A percentile compares a stretch with the other conserved stretches of the same genome.
These are phyloP conservation scores for Pseudopyricularia javanii DNA, from an alignment of 2,329 filamentous ascomycete genomes.

Conservation along the genomic window DNA sequence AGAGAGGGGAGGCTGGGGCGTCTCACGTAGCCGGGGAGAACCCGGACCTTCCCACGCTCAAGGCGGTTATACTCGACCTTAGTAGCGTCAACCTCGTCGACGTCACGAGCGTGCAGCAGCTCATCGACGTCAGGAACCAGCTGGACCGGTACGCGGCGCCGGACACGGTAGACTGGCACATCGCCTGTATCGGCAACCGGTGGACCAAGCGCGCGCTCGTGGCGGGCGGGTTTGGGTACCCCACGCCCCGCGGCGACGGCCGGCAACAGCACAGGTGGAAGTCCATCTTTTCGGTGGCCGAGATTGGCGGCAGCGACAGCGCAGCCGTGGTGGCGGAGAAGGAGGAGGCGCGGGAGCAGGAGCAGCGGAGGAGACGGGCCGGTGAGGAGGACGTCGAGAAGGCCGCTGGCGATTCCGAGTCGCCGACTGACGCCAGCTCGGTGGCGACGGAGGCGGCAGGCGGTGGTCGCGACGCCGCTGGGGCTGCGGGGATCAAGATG, in stretches of 20 bases:
- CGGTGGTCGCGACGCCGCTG: not conserved
- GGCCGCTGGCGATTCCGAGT: not conserved
- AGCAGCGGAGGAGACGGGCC: slow-evolving; percentile 4
- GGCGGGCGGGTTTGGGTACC: slow-evolving; percentile 45
- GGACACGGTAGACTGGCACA: slow-evolving; percentile 36
- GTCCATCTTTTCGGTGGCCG: slow-evolving; percentile 88
- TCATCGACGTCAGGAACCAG: slow-evolving; percentile 41
- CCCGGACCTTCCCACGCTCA: slow-evolving; percentile 17
- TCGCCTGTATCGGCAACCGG: slow-evolving; percentile 39
- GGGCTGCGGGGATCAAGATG: not conserved
- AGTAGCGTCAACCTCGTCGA: slow-evolving; percentile 44
- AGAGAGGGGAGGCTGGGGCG: slow-evolving; percentile 7
- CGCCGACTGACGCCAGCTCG: not conserved
- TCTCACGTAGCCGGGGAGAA: slow-evolving; percentile 8
- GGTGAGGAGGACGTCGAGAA: not conserved
- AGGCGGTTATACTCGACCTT: slow-evolving; percentile 45
- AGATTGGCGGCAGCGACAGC: slow-evolving; percentile 59
- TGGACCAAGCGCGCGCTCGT: slow-evolving; percentile 46
- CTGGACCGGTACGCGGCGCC: slow-evolving; percentile 40
- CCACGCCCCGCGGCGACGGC: slow-evolving; percentile 39
- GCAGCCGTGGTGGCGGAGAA: slow-evolving; percentile 58
- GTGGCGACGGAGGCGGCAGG: not conserved
- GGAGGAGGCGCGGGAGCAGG: slow-evolving; percentile 40
- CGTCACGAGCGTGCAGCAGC: slow-evolving; percentile 42
- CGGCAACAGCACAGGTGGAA: slow-evolving; percentile 60